Evolutionary conservation across 2,329 filamentous ascomycete genomes (phyloP), one percentile per base, ranked within the genome.

Genomic region (Penicillium sp.): DNA sequence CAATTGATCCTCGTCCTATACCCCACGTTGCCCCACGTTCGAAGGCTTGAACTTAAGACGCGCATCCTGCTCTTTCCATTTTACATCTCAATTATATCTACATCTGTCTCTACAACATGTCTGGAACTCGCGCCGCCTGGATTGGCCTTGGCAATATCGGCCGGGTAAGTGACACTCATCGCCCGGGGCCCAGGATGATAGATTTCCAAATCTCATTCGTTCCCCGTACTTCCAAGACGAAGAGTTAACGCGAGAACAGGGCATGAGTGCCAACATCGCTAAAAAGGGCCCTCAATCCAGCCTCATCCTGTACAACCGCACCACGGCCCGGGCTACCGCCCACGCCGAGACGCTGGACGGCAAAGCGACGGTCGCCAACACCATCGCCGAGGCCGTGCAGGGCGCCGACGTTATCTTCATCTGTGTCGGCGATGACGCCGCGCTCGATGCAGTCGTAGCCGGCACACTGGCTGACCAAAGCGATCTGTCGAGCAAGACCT

Each of bases 101-200:
- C 9, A 3, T 36, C n/a, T 18, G 20, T 36, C 16, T 38, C 10
- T 38, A 22, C 30, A 56, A 24, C 27, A 69, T 69, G 66, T 56
- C 66, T 24, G 66, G 62, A 49, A 58, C 62, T 58, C 83, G 81
- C 71, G 65, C 94, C 46, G 79, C 90, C 62, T 95, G 85, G 84
- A 84, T 95, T 48, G 90, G 91, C 51, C 80, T 95, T 45, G 90
- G 90, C 46, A 95, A 95, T 70, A 95, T 95, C 84, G 91, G 89
- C 60, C 81, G 86, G 66, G 88, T 88, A 76, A 76, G 82, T 73
- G 48, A 42, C 14, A 40, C 44, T 27, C n/a, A 24, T 4, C 48
- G 13, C 27, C 27, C 36, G 10, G 43, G n/a, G 14, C 16, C 22
- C 44, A 6, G 9, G 27, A 28, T 28, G 20, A 22, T 22, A 22